Evolutionary conservation across 2,329 filamentous ascomycete species (phyloP), one percentile per base, ranked within the genome.

Genomic region (Akanthomyces dipterigenus): DNA sequence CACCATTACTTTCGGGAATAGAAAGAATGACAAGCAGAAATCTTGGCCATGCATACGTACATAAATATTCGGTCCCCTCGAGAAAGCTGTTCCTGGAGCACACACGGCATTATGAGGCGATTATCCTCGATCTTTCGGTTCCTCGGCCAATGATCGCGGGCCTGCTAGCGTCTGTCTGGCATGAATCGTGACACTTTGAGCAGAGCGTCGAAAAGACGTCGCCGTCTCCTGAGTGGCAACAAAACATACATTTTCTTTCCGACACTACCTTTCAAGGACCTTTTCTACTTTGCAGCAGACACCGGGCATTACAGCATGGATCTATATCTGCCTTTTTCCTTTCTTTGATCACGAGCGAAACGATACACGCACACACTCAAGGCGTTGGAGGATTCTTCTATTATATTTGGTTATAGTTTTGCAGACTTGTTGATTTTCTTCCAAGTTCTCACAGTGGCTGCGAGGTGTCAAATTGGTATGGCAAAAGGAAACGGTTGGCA

Each of bases 281-380:
- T 60, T 46, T 38, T 26, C 36, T n/a, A 36, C 14, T 11, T 6
- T 26, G 49, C 50, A 59, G 24, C 12, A 31, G 36, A 50, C 31
- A 28, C 42, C 50, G 31, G 50, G 50, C 49, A 38, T 18, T 42
- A 61, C 58, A 61, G 58, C 50, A 61, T 50, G 58, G 50, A 42
- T 51, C 46, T 46, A 55, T 8, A 24, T 46, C 28, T 48, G n/a
- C n/a, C 24, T 12, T 34, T 34, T n/a, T 49, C n/a, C 12, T 56
- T 38, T 16, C 5, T 40, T 56, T 36, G 9, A 24, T 56, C 7
- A 61, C 51, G 59, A 61, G 43, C 36, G 53, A 42, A 55, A 61
- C 59, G 59, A 61, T 40, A 51, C 45, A 55, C n/a, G 42, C 48
- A 55, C 55, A 61, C 34, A 56, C 51, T 53, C 34, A 49, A 26